Percentiles rank a stretch among this genome's conserved stretches.
Evolutionary conservation across 306 rosid species (phyloP).

Genomic region (Malus sylvestris): DNA sequence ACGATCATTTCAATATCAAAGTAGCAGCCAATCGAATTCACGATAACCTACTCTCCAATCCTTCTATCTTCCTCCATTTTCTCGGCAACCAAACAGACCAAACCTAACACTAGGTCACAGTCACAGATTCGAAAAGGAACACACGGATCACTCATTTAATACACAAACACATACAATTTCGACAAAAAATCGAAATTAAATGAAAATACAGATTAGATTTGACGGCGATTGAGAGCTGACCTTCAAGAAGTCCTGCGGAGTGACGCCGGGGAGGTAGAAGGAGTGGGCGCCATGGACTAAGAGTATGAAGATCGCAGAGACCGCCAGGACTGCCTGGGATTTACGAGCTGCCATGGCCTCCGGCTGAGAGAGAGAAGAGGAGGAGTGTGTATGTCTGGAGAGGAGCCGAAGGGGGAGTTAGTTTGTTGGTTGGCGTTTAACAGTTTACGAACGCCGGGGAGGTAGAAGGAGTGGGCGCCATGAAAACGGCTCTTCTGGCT

Average conservation of each 20-base stretch:
- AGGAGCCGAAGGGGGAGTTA: background rate
- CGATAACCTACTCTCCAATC: background rate
- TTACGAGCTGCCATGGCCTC: constrained; percentile 77
- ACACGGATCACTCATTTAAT: constrained; percentile 27
- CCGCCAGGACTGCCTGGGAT: constrained; percentile 33
- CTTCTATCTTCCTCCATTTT: constrained; percentile 5
- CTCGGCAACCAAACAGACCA: constrained; percentile 3
- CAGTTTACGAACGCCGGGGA: too few species aligned
- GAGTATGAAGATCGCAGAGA: constrained; percentile 34
- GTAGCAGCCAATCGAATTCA: background rate
- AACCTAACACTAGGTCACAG: constrained; percentile 1
- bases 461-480: too few species aligned
- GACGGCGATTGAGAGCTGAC: constrained; percentile 27
- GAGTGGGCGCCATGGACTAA: constrained; percentile 50
- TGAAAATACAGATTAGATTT: background rate
- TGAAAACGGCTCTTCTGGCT: too few species aligned
- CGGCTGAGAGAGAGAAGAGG: constrained; percentile 12
- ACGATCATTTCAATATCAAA: background rate
- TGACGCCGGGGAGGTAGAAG: constrained; percentile 94
- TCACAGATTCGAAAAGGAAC: constrained; percentile 34
- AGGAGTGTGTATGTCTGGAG: constrained; percentile 5
- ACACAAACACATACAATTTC: background rate
- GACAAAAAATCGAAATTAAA: background rate
- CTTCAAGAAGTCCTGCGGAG: constrained; percentile 83
- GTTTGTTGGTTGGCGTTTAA: too few species aligned